phyloP scores from a whole-genome alignment of 306 rosid species.

The Vicia villosa region DNA sequence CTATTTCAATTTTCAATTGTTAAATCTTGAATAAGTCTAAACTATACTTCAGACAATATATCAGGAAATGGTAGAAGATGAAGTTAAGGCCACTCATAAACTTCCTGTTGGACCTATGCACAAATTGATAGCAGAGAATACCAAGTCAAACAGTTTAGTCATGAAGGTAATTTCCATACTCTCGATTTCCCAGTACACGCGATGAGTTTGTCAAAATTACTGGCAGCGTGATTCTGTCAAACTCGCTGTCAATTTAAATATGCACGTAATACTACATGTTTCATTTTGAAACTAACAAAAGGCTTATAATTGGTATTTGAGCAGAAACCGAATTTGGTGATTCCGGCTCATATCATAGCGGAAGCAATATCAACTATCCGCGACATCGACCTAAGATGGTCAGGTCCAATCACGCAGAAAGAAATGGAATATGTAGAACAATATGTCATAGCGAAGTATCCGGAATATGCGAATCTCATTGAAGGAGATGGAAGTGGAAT shows the following conservation, averaged over 20 bases:
- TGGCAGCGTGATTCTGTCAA: not conserved
- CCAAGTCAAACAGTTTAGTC: constrained; percentile 79
- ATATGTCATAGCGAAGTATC: constrained; percentile 80
- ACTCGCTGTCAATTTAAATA: not conserved
- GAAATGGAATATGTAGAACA: constrained; percentile 78
- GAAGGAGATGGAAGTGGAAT: constrained; percentile 52
- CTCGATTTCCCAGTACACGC: not conserved
- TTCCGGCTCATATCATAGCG: constrained; percentile 72
- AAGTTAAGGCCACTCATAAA: constrained; percentile 45
- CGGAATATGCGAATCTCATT: constrained; percentile 61
- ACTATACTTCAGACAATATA: constrained; percentile 35
- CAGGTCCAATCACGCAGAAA: constrained; percentile 85
- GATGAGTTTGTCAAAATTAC: not conserved
- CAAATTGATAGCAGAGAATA: constrained; percentile 52
- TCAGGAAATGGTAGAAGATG: constrained; percentile 51
- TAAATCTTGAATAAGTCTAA: constrained; percentile 20
- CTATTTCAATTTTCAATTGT: constrained; percentile 5
- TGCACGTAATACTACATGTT: not conserved
- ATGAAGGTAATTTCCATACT: constrained; percentile 57
- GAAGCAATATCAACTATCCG: constrained; percentile 73
- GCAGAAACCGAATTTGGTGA: constrained; percentile 56
- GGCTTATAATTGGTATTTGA: constrained; percentile 24
- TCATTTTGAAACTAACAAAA: constrained; percentile 8
- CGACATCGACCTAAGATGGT: constrained; percentile 78
- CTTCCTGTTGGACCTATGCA: constrained; percentile 44